phyloP scores from a whole-genome alignment of 306 rosid genomes.

The Aeschynomene evenia region DNA sequence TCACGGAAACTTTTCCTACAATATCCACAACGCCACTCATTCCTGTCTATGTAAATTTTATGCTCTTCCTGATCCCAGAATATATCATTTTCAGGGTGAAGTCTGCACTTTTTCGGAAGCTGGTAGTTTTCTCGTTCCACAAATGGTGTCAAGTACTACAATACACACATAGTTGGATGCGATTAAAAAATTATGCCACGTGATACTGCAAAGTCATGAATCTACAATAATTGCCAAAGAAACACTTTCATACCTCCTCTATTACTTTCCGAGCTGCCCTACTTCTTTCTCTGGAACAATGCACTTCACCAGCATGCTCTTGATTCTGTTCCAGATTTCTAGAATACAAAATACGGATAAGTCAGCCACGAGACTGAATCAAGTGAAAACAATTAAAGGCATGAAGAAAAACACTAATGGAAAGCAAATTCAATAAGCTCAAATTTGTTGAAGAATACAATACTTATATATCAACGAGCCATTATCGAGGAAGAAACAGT shows the following conservation, averaged over 20 bases:
- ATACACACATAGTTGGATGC: neutral
- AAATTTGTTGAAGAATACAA: neutral
- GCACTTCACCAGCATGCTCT: conserved; percentile 61
- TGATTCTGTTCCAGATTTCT: conserved; percentile 48
- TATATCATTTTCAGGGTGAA: conserved; percentile 77
- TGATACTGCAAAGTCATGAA: neutral
- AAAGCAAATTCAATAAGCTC: conserved; percentile 9
- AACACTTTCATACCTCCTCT: conserved; percentile 54
- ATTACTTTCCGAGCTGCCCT: conserved; percentile 71
- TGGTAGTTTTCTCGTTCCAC: conserved; percentile 65
- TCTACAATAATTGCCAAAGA: conserved; percentile 5
- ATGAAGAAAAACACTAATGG: conserved; percentile 1
- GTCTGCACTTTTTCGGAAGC: conserved; percentile 67
- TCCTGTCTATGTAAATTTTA: conserved; percentile 63
- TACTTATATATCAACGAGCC: neutral
- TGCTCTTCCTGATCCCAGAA: conserved; percentile 92
- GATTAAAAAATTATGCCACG: conserved; percentile 22
- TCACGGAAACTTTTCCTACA: conserved; percentile 92
- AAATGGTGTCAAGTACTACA: conserved; percentile 88
- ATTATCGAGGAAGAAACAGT: conserved; percentile 9
- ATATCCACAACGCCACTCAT: conserved; percentile 94
- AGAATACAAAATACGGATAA: conserved; percentile 17
- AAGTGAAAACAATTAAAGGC: conserved; percentile 1
- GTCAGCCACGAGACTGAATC: conserved; percentile 8
- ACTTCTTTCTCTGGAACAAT: conserved; percentile 92